Evolutionary conservation across 371 early-diverging fungal species (phyloP).

Genomic region (Quaeritorhiza haematococci): DNA sequence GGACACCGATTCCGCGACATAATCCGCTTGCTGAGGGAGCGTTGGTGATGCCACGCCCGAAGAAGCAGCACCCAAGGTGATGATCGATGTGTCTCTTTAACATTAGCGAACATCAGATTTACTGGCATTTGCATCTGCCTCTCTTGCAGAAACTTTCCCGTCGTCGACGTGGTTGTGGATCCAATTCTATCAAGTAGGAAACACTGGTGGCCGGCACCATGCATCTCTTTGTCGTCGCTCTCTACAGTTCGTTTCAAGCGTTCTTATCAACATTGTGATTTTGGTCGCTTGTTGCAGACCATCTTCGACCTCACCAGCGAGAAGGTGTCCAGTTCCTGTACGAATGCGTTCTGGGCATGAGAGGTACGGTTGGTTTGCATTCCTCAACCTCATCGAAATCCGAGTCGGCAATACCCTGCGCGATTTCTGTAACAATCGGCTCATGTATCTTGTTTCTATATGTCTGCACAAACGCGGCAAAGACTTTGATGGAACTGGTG

Average conservation of each 20-base stretch:
- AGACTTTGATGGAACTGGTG: conserved; percentile 47
- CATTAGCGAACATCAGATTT: too few relatives aligned
- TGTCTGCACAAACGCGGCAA: too few relatives aligned
- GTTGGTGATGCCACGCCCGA: conserved; percentile 34
- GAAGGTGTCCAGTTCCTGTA: conserved; percentile 60
- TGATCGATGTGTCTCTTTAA: neutral
- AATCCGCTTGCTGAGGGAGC: conserved; percentile 27
- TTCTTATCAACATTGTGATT: neutral
- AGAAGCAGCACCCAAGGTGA: neutral
- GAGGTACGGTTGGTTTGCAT: conserved; percentile 26
- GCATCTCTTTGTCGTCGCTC: conserved; percentile 3
- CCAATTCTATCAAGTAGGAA: too few relatives aligned
- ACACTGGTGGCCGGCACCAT: neutral
- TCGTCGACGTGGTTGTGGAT: conserved; percentile 57
- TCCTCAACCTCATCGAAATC: too few relatives aligned
- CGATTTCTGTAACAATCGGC: too few relatives aligned
- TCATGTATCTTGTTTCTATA: too few relatives aligned
- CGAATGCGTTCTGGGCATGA: too few relatives aligned
- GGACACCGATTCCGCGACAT: conserved; percentile 23
- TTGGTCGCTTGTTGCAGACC: conserved; percentile 20
- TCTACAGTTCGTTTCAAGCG: neutral
- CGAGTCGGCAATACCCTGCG: too few relatives aligned
- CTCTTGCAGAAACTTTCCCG: conserved; percentile 9
- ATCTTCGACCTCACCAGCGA: conserved; percentile 55
- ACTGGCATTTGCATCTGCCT: neutral